Percentiles rank a stretch among this genome's conserved stretches.
phyloP scores from a whole-genome alignment of 2,329 filamentous ascomycete species.

The Aspergillus sp. region DNA sequence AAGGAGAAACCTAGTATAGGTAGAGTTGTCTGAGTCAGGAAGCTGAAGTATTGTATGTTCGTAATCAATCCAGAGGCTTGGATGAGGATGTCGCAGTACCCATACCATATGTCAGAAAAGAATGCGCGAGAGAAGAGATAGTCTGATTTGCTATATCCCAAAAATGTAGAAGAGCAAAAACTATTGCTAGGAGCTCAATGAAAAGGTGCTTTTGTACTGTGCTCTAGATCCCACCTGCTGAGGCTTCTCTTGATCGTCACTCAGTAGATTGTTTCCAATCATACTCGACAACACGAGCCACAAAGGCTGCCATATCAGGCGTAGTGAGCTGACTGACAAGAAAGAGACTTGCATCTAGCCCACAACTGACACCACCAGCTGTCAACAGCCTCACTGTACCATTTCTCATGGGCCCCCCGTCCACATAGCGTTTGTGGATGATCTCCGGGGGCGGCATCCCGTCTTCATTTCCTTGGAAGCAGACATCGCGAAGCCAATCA shows the following conservation, averaged over 20 bases:
- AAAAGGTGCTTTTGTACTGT: not conserved
- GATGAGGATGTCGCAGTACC: too few species aligned
- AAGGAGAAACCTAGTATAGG: too few species aligned
- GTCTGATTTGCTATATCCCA: too few species aligned
- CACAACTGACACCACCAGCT: slow-evolving; percentile 70
- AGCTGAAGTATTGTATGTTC: too few species aligned
- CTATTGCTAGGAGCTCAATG: not conserved
- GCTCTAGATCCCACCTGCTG: too few species aligned
- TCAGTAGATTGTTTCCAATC: slow-evolving; percentile 55
- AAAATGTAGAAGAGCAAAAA: not conserved
- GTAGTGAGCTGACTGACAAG: slow-evolving; percentile 78
- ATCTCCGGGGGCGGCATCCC: slow-evolving; percentile 5
- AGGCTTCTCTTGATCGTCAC: slow-evolving; percentile 1
- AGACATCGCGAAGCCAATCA: slow-evolving; percentile 17
- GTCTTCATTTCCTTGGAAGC: slow-evolving; percentile 7
- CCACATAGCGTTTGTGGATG: slow-evolving; percentile 15
- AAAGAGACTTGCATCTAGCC: slow-evolving; percentile 79
- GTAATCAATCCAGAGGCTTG: too few species aligned
- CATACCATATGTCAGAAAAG: too few species aligned
- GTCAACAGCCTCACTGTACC: slow-evolving; percentile 68
- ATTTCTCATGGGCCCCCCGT: slow-evolving; percentile 26
- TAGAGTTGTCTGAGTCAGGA: too few species aligned
- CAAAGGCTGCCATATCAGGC: slow-evolving; percentile 69
- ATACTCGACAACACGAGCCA: slow-evolving; percentile 72
- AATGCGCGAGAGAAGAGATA: too few species aligned